Evolutionary conservation across 164 flowering plant genomes (phyloP), one percentile per base, ranked within the genome.

Genomic region (Paratinospora sagittata): DNA sequence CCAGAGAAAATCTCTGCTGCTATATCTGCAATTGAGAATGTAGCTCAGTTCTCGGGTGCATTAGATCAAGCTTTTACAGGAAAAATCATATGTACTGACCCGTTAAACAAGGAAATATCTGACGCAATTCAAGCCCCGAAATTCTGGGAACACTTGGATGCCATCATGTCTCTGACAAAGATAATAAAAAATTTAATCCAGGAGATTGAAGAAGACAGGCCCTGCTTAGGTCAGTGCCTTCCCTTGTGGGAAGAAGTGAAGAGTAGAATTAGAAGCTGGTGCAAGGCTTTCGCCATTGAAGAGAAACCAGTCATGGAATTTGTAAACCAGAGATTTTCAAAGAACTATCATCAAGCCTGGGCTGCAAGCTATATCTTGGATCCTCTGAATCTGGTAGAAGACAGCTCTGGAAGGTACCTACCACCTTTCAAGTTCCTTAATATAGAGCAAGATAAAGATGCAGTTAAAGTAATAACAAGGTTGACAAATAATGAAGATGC

Each of bases 301-400:
- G 78, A 78, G 63, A 71, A 70, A 69, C 61, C 76, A 24, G 78
- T 78, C 26, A 72, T 74, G 78, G 73, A 78, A 47, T 62, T 78
- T 67, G 81, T 78, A 71, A 68, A 65, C 72, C 65, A 70, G 58
- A 69, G 75, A 60, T 74, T 78, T 66, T 67, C 30, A 0, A 78
- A 84, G 70, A 88, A 85, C 75, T 88, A 88, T 68, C 90, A 88
- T 36, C 90, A 87, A 16, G 85, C 90, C 6, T 86, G 90, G 92
- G 73, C 90, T n/a, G 86, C 88, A n/a, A 88, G 89, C 45, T 86
- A 79, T 67, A 73, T 87, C 61, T 85, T 86, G n/a, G 90, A 86
- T 71, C 92, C 92, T 0, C 74, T 82, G 0, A 75, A 86, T 72
- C 77, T 88, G 74, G 77, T 79, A 16, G 81, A 79, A 79, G 88